These are phyloP conservation scores for Mortierella claussenii DNA, from an alignment of 192 early-diverging fungal genomes.

Conservation along the genomic window DNA sequence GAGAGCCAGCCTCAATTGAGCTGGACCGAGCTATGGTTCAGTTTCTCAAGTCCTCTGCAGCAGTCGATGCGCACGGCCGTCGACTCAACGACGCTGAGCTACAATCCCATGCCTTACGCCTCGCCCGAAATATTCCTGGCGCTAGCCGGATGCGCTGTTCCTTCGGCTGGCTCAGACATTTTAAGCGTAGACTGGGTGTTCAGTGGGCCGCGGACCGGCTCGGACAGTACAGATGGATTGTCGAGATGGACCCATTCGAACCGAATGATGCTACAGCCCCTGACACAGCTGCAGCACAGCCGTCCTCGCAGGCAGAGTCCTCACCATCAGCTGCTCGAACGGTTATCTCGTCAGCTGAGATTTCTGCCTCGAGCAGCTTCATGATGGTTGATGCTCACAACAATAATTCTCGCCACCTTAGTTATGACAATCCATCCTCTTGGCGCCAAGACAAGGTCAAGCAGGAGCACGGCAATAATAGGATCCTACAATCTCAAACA, in stretches of 20 bases:
- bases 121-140: slow-evolving; percentile 32
- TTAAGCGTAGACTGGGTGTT: slow-evolving; percentile 47
- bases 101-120: slow-evolving; percentile 36
- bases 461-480: slow-evolving; percentile 10
- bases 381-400: too few species aligned
- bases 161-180: slow-evolving; percentile 51
- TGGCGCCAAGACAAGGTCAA: slow-evolving; percentile 18
- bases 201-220: slow-evolving; percentile 39
- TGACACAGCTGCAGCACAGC: too few species aligned
- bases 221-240: slow-evolving; percentile 31
- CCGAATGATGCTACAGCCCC: not conserved
- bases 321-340: too few species aligned
- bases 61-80: slow-evolving; percentile 44
- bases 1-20: slow-evolving; percentile 53
- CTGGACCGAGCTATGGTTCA: slow-evolving; percentile 50
- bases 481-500: not conserved
- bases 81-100: slow-evolving; percentile 51
- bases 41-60: slow-evolving; percentile 40
- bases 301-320: not conserved
- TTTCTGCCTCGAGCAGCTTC: not conserved
- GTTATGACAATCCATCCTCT: slow-evolving; percentile 3
- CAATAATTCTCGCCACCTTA: not conserved
- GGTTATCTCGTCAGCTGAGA: not conserved
- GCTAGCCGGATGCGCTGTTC: slow-evolving; percentile 46
- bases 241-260: slow-evolving; percentile 35